phyloP scores from a whole-genome alignment of 2,329 filamentous ascomycete species.

The Septoria petroselini region DNA sequence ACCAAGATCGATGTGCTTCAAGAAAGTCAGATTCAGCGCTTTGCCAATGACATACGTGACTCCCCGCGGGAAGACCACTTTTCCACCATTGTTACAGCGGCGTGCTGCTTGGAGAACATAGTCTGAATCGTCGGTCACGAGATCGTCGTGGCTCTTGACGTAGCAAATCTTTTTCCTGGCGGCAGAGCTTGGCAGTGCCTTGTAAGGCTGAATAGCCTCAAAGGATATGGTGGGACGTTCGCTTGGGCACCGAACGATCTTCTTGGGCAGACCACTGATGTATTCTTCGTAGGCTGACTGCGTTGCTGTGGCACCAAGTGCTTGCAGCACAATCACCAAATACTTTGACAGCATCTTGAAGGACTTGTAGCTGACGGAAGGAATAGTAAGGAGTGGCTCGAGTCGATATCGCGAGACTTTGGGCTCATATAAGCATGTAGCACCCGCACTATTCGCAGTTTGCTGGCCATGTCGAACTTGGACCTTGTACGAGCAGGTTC shows the following conservation, averaged over 20 bases:
- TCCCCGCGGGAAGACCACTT: constrained; percentile 56
- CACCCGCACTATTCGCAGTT: too few species aligned
- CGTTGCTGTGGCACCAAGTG: constrained; percentile 27
- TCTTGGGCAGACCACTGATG: constrained; percentile 20
- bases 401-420: too few species aligned
- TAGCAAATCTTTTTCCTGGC: constrained; percentile 40
- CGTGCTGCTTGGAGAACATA: constrained; percentile 56
- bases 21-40: constrained; percentile 62
- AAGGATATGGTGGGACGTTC: constrained; percentile 36
- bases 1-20: constrained; percentile 62
- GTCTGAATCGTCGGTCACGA: constrained; percentile 49
- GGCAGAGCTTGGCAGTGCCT: constrained; percentile 24
- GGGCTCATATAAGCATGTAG: too few species aligned
- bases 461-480: too few species aligned
- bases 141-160: constrained; percentile 40
- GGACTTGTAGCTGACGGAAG: not conserved
- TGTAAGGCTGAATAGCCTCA: constrained; percentile 36
- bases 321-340: constrained; percentile 16
- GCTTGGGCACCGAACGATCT: constrained; percentile 23
- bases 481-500: too few species aligned
- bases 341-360: not conserved
- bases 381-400: not conserved
- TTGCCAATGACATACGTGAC: constrained; percentile 61
- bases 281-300: constrained; percentile 34
- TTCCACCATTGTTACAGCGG: constrained; percentile 61